Evolutionary conservation across 2,329 filamentous ascomycete genomes (phyloP).

Genomic region (Alternaria solani): DNA sequence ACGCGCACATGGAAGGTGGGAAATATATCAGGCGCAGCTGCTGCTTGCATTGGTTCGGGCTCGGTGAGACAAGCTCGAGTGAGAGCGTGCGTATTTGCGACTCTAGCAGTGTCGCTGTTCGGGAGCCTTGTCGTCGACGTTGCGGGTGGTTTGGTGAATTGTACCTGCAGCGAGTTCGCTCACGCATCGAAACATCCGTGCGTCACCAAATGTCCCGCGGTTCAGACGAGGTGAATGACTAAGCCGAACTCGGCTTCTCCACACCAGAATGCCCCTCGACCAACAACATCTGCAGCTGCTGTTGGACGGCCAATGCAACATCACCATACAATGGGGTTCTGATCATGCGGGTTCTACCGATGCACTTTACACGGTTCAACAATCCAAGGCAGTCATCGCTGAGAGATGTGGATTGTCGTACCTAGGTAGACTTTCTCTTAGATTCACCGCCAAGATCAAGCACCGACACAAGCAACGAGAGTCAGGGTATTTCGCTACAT

Average conservation of each 20-base stretch:
- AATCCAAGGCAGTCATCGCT: neutral
- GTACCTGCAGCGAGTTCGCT: slow-evolving; percentile 35
- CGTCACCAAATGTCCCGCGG: slow-evolving; percentile 22
- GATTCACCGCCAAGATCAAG: neutral
- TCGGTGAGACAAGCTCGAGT: slow-evolving; percentile 31
- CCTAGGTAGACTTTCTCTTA: neutral
- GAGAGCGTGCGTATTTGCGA: slow-evolving; percentile 28
- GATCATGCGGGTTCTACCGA: neutral
- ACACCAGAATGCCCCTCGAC: neutral
- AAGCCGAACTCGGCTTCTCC: slow-evolving; percentile 16
- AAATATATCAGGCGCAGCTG: slow-evolving; percentile 44
- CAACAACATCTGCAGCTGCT: neutral
- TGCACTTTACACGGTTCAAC: neutral
- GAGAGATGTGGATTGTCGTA: neutral
- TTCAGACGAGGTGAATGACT: slow-evolving; percentile 14
- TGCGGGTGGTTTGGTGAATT: slow-evolving; percentile 25
- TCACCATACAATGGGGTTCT: neutral
- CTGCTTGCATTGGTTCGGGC: slow-evolving; percentile 45
- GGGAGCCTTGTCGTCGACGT: slow-evolving; percentile 14
- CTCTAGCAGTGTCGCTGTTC: slow-evolving; percentile 22
- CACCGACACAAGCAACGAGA: neutral
- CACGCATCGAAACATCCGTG: slow-evolving; percentile 25
- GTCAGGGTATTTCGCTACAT: slow-evolving; percentile 3
- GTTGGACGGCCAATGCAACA: too few relatives aligned
- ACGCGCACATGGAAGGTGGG: slow-evolving; percentile 47